Percentiles rank a stretch among this genome's conserved stretches.
Evolutionary conservation across 495 filamentous ascomycete species (phyloP).

Genomic region (Polyplosphaeria fusca): DNA sequence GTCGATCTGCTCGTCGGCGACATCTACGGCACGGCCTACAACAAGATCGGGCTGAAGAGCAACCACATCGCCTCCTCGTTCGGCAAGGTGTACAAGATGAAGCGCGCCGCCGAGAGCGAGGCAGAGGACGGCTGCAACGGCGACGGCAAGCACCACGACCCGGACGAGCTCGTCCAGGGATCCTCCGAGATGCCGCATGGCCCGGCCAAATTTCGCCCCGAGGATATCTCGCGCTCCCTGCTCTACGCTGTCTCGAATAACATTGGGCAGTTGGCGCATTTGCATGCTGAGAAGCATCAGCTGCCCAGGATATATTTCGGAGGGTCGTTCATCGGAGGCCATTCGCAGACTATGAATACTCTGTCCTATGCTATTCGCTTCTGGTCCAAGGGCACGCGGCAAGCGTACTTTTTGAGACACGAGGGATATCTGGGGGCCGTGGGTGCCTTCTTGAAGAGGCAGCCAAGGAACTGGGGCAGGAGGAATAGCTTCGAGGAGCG

Average conservation of each 20-base stretch:
- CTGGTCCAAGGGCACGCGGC: slow-evolving; percentile 90
- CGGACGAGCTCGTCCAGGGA: slow-evolving; percentile 9
- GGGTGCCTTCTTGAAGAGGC: slow-evolving; percentile 86
- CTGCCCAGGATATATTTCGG: slow-evolving; percentile 95
- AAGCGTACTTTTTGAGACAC: slow-evolving; percentile 93
- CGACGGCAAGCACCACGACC: slow-evolving; percentile 37
- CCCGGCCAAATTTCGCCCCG: slow-evolving; percentile 56
- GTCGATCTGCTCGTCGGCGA: slow-evolving; percentile 98
- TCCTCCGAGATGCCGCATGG: slow-evolving; percentile 62
- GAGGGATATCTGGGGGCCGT: slow-evolving; percentile 97
- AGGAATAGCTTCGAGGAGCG: slow-evolving; percentile 45
- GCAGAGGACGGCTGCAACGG: slow-evolving; percentile 73
- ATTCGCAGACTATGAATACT: slow-evolving; percentile 96
- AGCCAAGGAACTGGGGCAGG: slow-evolving; percentile 88
- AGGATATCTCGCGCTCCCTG: slow-evolving; percentile 26
- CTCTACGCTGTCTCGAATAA: slow-evolving; percentile 67
- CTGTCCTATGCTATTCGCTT: slow-evolving; percentile 93
- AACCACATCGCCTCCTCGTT: slow-evolving; percentile 93
- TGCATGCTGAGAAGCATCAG: slow-evolving; percentile 88
- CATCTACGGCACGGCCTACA: slow-evolving; percentile 95
- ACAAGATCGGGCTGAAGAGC: slow-evolving; percentile 89
- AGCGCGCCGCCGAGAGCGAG: slow-evolving; percentile 67
- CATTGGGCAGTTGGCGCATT: slow-evolving; percentile 94
- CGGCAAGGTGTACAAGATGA: slow-evolving; percentile 90
- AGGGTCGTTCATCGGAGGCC: slow-evolving; percentile 92